phyloP scores from a whole-genome alignment of 2,329 filamentous ascomycete genomes.

The Exophiala spinifera region DNA sequence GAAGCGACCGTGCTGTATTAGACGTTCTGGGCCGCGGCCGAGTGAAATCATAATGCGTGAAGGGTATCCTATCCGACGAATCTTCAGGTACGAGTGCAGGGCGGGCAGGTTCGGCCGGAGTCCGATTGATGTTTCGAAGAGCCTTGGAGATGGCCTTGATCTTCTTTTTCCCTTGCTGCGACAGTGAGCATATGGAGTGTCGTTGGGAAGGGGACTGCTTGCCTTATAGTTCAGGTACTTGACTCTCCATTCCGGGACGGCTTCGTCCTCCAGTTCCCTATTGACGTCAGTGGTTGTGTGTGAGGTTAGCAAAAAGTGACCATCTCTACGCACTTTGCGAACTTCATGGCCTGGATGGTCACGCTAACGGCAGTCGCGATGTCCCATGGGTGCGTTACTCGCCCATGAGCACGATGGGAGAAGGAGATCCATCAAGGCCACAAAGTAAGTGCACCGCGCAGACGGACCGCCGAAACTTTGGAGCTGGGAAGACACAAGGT shows the following conservation, averaged over 20 bases:
- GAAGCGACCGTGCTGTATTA: constrained; percentile 7
- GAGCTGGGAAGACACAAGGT: neutral
- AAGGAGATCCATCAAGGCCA: neutral
- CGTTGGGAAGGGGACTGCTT: constrained; percentile 7
- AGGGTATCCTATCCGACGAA: constrained; percentile 20
- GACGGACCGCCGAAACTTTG: neutral
- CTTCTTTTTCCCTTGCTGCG: constrained; percentile 76
- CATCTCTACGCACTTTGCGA: constrained; percentile 53
- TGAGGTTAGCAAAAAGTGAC: constrained; percentile 28
- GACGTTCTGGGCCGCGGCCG: constrained; percentile 11
- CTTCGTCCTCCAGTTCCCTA: constrained; percentile 77
- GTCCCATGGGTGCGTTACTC: neutral
- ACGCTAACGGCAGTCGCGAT: neutral
- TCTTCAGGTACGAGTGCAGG: constrained; percentile 14
- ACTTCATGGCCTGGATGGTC: constrained; percentile 50
- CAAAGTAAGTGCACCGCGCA: neutral
- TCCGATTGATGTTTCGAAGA: constrained; percentile 59
- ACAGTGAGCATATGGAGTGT: constrained; percentile 13
- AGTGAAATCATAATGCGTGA: constrained; percentile 30
- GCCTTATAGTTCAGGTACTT: constrained; percentile 94
- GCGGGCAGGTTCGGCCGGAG: constrained; percentile 34
- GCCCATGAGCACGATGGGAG: neutral
- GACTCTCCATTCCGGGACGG: constrained; percentile 89
- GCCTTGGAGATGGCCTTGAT: constrained; percentile 78
- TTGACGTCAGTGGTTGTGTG: constrained; percentile 12